Conservation (phyloP, 1,284 basidiomycete species). For the Salmacisia buchloeana region DNA sequence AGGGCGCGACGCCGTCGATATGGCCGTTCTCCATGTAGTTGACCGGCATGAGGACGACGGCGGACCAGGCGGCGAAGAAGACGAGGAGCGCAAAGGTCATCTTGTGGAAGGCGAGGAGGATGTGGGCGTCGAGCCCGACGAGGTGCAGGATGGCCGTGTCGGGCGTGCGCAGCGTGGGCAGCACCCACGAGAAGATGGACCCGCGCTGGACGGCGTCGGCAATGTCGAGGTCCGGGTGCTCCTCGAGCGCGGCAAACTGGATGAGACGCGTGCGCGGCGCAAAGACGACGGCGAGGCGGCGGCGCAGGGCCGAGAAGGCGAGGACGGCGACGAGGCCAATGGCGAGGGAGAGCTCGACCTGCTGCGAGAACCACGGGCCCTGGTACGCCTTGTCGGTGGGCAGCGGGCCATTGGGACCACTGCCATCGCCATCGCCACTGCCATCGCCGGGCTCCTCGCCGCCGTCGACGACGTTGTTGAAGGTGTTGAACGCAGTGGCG, state of each 20-base stretch:
- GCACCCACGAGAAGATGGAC: constrained; percentile 81
- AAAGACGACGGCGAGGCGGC: constrained; percentile 80
- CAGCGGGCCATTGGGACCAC: background rate
- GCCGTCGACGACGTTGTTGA: background rate
- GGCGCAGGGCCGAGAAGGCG: constrained; percentile 78
- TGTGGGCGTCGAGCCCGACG: constrained; percentile 90
- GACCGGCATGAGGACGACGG: constrained; percentile 46
- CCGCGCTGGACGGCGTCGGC: background rate
- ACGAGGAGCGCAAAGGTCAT: constrained; percentile 86
- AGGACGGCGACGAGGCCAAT: constrained; percentile 78
- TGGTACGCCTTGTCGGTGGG: constrained; percentile 19
- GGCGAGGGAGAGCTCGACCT: constrained; percentile 69
- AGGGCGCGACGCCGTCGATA: constrained; percentile 47
- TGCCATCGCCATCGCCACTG: background rate
- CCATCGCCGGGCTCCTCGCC: background rate
- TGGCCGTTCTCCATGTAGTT: constrained; percentile 47
- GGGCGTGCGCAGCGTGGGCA: constrained; percentile 80
- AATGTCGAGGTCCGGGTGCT: constrained; percentile 61
- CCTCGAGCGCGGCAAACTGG: constrained; percentile 85
- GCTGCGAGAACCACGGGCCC: constrained; percentile 89
- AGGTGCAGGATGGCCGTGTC: constrained; percentile 94
- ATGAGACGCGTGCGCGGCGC: constrained; percentile 89
- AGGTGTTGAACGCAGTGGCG: background rate
- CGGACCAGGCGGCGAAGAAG: constrained; percentile 63
- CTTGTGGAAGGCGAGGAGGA: constrained; percentile 89